Evolutionary conservation across 768 basidiomycete genomes (phyloP).

Genomic region (Rhodotorula taiwanensis): DNA sequence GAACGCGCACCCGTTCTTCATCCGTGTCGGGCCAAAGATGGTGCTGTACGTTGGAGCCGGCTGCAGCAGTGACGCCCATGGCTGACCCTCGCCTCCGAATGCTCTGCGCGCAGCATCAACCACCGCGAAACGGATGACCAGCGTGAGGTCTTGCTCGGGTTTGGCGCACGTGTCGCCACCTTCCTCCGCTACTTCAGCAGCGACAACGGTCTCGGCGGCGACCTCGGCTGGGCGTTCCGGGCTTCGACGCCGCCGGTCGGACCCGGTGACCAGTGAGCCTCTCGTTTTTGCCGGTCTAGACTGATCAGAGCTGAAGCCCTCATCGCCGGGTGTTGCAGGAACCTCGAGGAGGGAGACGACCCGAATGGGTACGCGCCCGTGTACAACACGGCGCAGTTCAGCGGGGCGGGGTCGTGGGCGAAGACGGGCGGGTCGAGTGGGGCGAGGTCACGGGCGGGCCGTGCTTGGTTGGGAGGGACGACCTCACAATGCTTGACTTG

Average conservation of each 20-base stretch:
- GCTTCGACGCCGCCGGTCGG: not conserved
- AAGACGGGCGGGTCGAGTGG: not conserved
- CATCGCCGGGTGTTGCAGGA: not conserved
- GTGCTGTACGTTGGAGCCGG: not conserved
- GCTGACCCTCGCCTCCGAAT: no score
- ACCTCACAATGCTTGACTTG: no score
- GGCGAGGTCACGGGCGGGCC: not conserved
- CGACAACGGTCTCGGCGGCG: not conserved
- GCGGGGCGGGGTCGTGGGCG: not conserved
- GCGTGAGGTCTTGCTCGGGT: not conserved
- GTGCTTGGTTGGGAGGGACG: no score
- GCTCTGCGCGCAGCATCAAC: not conserved
- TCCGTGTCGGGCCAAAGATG: not conserved
- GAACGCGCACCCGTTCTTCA: not conserved
- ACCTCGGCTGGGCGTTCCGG: not conserved
- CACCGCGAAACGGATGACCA: slow-evolving; percentile 11
- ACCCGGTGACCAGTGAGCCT: slow-evolving; percentile 1
- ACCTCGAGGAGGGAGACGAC: not conserved
- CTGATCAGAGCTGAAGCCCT: not conserved
- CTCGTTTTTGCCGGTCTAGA: not conserved
- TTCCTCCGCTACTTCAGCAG: slow-evolving; percentile 13
- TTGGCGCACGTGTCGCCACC: slow-evolving; percentile 7
- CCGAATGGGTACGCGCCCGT: not conserved
- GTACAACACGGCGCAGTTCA: not conserved
- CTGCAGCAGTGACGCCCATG: not conserved